Percentiles rank a stretch among this genome's conserved stretches.
Conservation (phyloP, 805 yeast genomes). For the Hanseniaspora mollemarum region DNA sequence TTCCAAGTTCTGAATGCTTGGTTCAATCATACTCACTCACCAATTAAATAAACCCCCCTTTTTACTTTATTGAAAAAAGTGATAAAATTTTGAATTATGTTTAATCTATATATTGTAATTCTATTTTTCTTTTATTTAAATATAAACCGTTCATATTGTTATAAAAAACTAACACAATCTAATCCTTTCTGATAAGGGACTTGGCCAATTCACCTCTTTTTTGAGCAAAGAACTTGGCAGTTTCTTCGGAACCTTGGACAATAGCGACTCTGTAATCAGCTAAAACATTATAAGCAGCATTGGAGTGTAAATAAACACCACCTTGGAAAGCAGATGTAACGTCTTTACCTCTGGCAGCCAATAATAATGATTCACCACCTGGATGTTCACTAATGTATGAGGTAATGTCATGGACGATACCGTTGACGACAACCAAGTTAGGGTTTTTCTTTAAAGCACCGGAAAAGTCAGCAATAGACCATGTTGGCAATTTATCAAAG, state of each 20-base stretch:
- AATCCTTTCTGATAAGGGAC: slow-evolving; percentile 18
- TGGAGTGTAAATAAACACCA: slow-evolving; percentile 74
- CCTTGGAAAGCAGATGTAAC: slow-evolving; percentile 79
- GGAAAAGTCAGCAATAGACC: slow-evolving; percentile 55
- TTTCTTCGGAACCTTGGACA: slow-evolving; percentile 53
- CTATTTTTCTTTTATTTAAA: slow-evolving; percentile 1
- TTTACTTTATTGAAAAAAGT: not conserved
- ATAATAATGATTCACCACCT: slow-evolving; percentile 66
- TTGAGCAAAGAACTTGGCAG: slow-evolving; percentile 35
- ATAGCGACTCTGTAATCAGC: slow-evolving; percentile 78
- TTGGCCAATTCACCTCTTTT: slow-evolving; percentile 29
- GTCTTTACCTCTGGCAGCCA: slow-evolving; percentile 66
- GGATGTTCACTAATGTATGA: slow-evolving; percentile 65
- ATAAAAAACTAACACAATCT: not conserved
- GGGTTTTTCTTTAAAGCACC: slow-evolving; percentile 39
- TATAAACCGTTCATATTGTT: not conserved
- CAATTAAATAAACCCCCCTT: not conserved
- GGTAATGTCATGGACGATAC: slow-evolving; percentile 69
- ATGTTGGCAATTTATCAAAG: slow-evolving; percentile 54
- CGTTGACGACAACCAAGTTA: slow-evolving; percentile 60
- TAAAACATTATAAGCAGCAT: slow-evolving; percentile 73
- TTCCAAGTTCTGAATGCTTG: not conserved
- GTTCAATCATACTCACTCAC: not conserved
- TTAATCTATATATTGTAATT: not conserved
- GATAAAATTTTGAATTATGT: not conserved